Conservation (phyloP, 306 rosid genomes). For the Medicago arabica region DNA sequence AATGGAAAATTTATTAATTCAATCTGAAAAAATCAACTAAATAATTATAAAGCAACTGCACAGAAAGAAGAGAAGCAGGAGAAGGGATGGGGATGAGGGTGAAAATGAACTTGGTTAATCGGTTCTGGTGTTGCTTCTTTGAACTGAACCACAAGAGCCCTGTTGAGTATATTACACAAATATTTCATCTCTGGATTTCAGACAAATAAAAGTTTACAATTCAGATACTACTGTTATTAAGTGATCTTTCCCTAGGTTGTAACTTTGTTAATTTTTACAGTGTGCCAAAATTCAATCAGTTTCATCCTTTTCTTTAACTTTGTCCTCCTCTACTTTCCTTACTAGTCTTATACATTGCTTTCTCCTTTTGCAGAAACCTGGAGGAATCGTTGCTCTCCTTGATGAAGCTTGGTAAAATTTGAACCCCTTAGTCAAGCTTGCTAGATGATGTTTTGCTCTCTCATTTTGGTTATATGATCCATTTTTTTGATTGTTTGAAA, state of each 20-base stretch:
- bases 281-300: slow-evolving; percentile 36
- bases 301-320: slow-evolving; percentile 2
- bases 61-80: slow-evolving; percentile 18
- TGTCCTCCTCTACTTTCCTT: slow-evolving; percentile 25
- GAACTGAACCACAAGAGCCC: slow-evolving; percentile 35
- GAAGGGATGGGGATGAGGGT: slow-evolving; percentile 15
- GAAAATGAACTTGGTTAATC: slow-evolving; percentile 34
- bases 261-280: slow-evolving; percentile 32
- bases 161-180: slow-evolving; percentile 1
- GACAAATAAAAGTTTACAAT: slow-evolving; percentile 20
- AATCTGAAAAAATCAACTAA: slow-evolving; percentile 31
- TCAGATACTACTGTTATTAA: slow-evolving; percentile 13
- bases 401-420: slow-evolving; percentile 96
- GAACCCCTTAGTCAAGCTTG: slow-evolving; percentile 21
- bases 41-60: slow-evolving; percentile 27
- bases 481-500: slow-evolving; percentile 30
- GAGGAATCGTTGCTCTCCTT: slow-evolving; percentile 96
- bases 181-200: slow-evolving; percentile 29
- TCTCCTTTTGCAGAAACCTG: slow-evolving; percentile 83
- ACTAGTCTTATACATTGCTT: slow-evolving; percentile 23
- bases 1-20: slow-evolving; percentile 18
- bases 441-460: slow-evolving; percentile 33
- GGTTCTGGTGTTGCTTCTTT: slow-evolving; percentile 21
- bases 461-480: slow-evolving; percentile 38
- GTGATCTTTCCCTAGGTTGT: slow-evolving; percentile 33